Base-by-base conservation (phyloP, 352 stramenopile genomes). In the Halophytophthora polymorphica region DNA sequence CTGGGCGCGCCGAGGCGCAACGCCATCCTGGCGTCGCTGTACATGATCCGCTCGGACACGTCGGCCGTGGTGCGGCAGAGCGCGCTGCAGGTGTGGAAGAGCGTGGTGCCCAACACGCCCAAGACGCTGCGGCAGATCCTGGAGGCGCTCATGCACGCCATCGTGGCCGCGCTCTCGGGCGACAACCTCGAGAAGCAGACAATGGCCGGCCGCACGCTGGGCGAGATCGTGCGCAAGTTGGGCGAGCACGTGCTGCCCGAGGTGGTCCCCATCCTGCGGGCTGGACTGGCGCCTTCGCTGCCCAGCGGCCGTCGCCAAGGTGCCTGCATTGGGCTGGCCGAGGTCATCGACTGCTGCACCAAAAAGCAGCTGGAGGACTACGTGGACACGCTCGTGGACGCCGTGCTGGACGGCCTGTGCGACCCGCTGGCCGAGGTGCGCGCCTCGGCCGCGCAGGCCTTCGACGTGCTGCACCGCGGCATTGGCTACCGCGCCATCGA, bases 71-170 rank as follows among this genome's bases (percentile, higher is more conserved):
- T 99, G 56, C 93, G 97, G 14, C 96, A 99, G 65, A 94, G 79
- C 50, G 95, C 98, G 34, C 69, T 99, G 33, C 94, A 99, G 69
- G 84, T 96, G 17, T 99, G 97, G 97, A 99, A 99, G 86, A 99
- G 95, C 55, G 91, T 99, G 22, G 97, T 99, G 4, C 70, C 77
- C 37, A 99, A 98, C 76, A 99, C 97, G 21, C 96, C 96, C 5
- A 93, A 93, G 70, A 98, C 96, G 5, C 70, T 99, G 52, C 88
- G 94, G 59, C 96, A 99, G 68, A 99, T 99, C 69, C 77, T 99
- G 47, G 90, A 93, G 36, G 86, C 95, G 48, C 79, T 99, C 37
- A 98, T 99, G 61, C 78, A 83, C 36, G 82, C 96, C 33, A 98
- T 99, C 55, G 96, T 99, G 31, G 80, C 77, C n/a, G 88, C 96